Conservation (phyloP, 345 rosid genomes). For the Passiflora organensis region DNA sequence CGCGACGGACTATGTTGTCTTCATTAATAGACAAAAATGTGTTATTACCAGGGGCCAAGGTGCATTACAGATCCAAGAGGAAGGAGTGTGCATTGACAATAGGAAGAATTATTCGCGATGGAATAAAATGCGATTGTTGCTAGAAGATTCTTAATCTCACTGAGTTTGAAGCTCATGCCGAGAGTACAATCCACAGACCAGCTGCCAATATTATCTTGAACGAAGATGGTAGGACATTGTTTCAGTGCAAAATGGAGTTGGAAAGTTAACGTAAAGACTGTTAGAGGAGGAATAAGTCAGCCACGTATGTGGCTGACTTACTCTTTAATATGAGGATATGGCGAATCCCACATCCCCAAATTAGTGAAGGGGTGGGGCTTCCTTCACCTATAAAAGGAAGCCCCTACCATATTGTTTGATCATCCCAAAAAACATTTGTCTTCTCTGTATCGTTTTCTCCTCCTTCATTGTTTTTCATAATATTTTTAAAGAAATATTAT, state of each 20-base stretch:
- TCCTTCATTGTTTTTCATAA: too few relatives aligned
- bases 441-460: too few relatives aligned
- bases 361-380: too few relatives aligned
- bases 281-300: too few relatives aligned
- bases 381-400: too few relatives aligned
- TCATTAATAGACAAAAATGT: constrained; percentile 38
- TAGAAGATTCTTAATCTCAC: constrained; percentile 2
- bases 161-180: constrained; percentile 20
- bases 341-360: too few relatives aligned
- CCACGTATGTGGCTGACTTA: too few relatives aligned
- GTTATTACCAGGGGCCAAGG: constrained; percentile 11
- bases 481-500: too few relatives aligned
- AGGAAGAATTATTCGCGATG: constrained; percentile 15
- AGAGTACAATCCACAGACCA: constrained; percentile 13
- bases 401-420: too few relatives aligned
- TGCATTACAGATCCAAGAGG: neutral
- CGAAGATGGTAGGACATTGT: constrained; percentile 16
- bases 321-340: too few relatives aligned
- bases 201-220: constrained; percentile 11
- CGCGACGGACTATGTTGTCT: constrained; percentile 26
- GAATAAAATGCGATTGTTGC: constrained; percentile 17
- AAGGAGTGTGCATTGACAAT: neutral
- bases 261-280: neutral
- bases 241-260: constrained; percentile 9
- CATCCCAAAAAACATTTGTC: too few relatives aligned